Evolutionary conservation across 345 rosid species (phyloP).

Genomic region (Erysimum cheiranthoides): DNA sequence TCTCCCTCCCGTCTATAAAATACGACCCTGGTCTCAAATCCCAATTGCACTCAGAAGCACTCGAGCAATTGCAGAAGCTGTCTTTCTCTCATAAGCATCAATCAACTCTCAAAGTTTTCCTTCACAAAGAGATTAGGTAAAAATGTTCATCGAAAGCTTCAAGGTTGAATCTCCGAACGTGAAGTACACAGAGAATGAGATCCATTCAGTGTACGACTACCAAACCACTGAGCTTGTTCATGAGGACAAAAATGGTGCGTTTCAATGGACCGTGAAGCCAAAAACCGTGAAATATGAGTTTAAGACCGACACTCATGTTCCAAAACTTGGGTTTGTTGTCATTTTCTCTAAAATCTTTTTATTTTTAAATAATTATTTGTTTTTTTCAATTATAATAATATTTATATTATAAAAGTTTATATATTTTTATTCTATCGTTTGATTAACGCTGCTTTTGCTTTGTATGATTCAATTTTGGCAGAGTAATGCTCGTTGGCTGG

Average conservation of each 20-base stretch:
- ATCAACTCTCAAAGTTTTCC: neutral
- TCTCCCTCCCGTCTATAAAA: slow-evolving; percentile 34
- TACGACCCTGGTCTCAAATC: slow-evolving; percentile 16
- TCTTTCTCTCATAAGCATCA: neutral
- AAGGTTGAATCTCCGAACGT: slow-evolving; percentile 92
- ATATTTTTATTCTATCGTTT: slow-evolving; percentile 4
- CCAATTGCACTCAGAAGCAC: slow-evolving; percentile 26
- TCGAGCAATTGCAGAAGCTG: neutral
- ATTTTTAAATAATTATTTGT: neutral
- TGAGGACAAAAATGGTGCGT: slow-evolving; percentile 76
- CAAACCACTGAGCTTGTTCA: slow-evolving; percentile 96
- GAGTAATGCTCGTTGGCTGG: slow-evolving; percentile 99
- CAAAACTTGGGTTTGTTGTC: slow-evolving; percentile 79
- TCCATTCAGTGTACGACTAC: slow-evolving; percentile 83
- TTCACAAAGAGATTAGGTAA: slow-evolving; percentile 26
- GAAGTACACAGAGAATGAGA: slow-evolving; percentile 80
- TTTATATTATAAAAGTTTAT: neutral
- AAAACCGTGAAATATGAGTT: slow-evolving; percentile 88
- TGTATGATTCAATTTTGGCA: slow-evolving; percentile 25
- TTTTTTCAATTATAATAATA: neutral
- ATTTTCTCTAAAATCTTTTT: neutral
- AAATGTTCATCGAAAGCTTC: slow-evolving; percentile 87
- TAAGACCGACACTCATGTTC: slow-evolving; percentile 75
- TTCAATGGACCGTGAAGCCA: slow-evolving; percentile 90
- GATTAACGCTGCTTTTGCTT: neutral